Conservation (phyloP, 257 asterid species). For the Solanum dulcamara region DNA sequence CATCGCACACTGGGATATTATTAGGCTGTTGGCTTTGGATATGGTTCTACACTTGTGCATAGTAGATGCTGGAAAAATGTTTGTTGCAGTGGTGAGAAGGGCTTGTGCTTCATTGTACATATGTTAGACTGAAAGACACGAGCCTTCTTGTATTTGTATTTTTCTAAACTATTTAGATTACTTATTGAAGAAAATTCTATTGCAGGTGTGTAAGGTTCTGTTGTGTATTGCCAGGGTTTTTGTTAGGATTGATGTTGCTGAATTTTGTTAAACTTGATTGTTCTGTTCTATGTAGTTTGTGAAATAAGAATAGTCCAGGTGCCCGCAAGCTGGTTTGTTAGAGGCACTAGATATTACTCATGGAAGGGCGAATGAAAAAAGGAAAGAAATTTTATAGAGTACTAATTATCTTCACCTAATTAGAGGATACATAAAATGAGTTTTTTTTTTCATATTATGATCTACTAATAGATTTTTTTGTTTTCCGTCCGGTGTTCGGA, state of each 20-base stretch:
- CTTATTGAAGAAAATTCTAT: neutral
- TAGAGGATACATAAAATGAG: no score
- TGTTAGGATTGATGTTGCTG: neutral
- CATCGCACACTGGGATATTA: neutral
- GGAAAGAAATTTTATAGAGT: no score
- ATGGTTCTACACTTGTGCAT: neutral
- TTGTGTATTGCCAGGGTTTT: neutral
- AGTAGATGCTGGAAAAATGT: neutral
- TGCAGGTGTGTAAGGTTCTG: neutral
- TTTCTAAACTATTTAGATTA: neutral
- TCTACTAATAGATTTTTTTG: no score
- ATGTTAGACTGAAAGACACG: neutral
- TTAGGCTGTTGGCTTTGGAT: neutral
- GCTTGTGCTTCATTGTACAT: neutral
- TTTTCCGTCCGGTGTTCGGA: no score
- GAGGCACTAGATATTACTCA: neutral
- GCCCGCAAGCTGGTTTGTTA: neutral
- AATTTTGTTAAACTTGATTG: neutral
- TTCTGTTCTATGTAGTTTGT: neutral
- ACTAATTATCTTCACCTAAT: no score
- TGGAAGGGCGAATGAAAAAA: neutral
- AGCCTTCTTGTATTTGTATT: neutral
- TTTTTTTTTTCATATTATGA: no score
- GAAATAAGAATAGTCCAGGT: neutral
- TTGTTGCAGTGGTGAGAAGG: neutral